Evolutionary conservation across 805 yeast species (phyloP).

Genomic region (Candida maesae): DNA sequence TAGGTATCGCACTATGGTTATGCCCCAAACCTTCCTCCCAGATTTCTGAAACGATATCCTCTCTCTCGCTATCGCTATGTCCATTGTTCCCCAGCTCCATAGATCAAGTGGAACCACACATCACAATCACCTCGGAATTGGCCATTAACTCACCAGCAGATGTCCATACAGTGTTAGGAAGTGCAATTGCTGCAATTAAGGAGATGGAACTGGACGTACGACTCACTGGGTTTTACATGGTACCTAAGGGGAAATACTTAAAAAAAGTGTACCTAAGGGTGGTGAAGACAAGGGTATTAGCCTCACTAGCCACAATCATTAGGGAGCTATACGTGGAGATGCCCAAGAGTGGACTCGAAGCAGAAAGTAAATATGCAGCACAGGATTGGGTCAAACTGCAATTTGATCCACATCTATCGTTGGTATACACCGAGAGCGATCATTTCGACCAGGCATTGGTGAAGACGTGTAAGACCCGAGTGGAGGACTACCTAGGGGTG

Average conservation of each 20-base stretch:
- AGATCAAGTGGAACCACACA: slow-evolving; percentile 61
- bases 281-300: slow-evolving; percentile 22
- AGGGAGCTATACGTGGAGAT: slow-evolving; percentile 52
- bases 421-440: slow-evolving; percentile 60
- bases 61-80: slow-evolving; percentile 59
- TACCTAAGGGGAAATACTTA: slow-evolving; percentile 20
- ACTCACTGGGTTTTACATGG: slow-evolving; percentile 17
- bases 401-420: slow-evolving; percentile 69
- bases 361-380: slow-evolving; percentile 41
- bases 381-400: slow-evolving; percentile 53
- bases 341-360: slow-evolving; percentile 30
- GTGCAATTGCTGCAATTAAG: slow-evolving; percentile 52
- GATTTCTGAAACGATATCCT: slow-evolving; percentile 51
- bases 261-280: slow-evolving; percentile 24
- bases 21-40: slow-evolving; percentile 57
- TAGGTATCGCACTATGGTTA: slow-evolving; percentile 64
- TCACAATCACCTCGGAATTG: slow-evolving; percentile 67
- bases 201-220: slow-evolving; percentile 11
- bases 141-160: slow-evolving; percentile 48
- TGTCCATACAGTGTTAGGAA: slow-evolving; percentile 53
- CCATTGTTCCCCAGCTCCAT: slow-evolving; percentile 59
- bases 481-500: slow-evolving; percentile 57
- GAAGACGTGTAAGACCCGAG: slow-evolving; percentile 58
- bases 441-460: slow-evolving; percentile 67
- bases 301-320: slow-evolving; percentile 42